Percentiles rank a stretch among this genome's conserved stretches.
phyloP scores from a whole-genome alignment of 2,329 filamentous ascomycete genomes.

The Pyricularia grisea region DNA sequence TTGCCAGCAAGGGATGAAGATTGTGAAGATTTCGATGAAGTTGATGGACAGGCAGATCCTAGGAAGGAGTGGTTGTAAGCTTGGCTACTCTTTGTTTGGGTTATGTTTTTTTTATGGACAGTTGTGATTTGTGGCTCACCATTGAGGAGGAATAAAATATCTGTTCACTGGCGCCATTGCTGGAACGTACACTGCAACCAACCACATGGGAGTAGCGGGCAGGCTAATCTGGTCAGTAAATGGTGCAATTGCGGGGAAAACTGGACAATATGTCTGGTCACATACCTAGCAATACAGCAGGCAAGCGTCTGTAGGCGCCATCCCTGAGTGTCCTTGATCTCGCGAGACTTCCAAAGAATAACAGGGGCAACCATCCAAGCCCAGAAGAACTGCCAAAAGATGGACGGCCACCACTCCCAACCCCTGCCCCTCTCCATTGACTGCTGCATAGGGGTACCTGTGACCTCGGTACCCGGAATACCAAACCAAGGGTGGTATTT shows the following conservation, averaged over 20 bases:
- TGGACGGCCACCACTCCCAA: conserved; percentile 61
- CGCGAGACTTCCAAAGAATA: conserved; percentile 51
- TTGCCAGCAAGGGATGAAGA: conserved; percentile 54
- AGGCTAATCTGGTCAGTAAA: conserved; percentile 34
- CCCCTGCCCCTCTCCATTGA: conserved; percentile 38
- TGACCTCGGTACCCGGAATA: neutral
- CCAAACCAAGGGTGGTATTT: neutral
- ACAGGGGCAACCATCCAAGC: conserved; percentile 51
- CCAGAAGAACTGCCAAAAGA: conserved; percentile 57
- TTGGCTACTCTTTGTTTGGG: neutral
- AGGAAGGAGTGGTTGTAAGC: too few species aligned
- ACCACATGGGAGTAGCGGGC: conserved; percentile 58
- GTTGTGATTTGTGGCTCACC: neutral
- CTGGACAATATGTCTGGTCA: too few species aligned
- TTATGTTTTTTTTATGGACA: neutral
- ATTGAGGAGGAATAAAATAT: conserved; percentile 22
- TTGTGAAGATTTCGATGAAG: conserved; percentile 52
- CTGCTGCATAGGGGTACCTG: conserved; percentile 18
- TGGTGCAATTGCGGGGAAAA: neutral
- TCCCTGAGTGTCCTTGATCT: conserved; percentile 54
- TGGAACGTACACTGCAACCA: conserved; percentile 46
- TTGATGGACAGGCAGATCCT: conserved; percentile 52
- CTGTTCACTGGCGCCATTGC: conserved; percentile 41
- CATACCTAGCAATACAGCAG: conserved; percentile 30
- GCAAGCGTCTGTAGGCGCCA: conserved; percentile 56